A percentile compares a stretch with the other conserved stretches of the same genome.
phyloP scores from a whole-genome alignment of 2,329 filamentous ascomycete genomes.

The Diaporthe helianthi region DNA sequence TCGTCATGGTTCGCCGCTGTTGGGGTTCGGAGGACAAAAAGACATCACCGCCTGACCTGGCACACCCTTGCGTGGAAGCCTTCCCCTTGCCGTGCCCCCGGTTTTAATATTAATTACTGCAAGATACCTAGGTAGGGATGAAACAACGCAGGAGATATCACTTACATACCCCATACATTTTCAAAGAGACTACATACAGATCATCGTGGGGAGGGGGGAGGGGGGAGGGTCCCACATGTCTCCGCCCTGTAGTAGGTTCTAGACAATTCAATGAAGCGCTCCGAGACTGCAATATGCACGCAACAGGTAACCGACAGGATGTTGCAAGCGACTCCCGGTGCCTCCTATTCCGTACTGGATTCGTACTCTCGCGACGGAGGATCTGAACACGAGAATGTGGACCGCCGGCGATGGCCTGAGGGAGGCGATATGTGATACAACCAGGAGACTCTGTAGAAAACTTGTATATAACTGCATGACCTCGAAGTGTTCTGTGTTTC shows the following conservation, averaged over 20 bases:
- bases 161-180: not conserved
- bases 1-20: conserved; percentile 22
- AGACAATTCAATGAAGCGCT: not conserved
- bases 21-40: conserved; percentile 20
- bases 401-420: not conserved
- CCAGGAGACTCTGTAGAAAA: not conserved
- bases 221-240: not conserved
- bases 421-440: not conserved
- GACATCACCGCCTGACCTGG: conserved; percentile 1
- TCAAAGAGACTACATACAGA: conserved; percentile 12
- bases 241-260: conserved; percentile 22
- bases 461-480: conserved; percentile 6
- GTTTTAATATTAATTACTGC: conserved; percentile 16
- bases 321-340: not conserved
- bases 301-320: not conserved
- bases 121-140: conserved; percentile 14
- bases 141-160: conserved; percentile 17
- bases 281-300: not conserved
- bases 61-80: not conserved
- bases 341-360: not conserved
- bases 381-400: not conserved
- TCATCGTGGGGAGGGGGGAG: no score
- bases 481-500: not conserved
- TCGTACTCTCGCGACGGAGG: not conserved
- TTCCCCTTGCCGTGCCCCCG: conserved; percentile 8